Evolutionary conservation across 23 red algal species (phyloP).

Genomic region (Gracilaria gracilis): DNA sequence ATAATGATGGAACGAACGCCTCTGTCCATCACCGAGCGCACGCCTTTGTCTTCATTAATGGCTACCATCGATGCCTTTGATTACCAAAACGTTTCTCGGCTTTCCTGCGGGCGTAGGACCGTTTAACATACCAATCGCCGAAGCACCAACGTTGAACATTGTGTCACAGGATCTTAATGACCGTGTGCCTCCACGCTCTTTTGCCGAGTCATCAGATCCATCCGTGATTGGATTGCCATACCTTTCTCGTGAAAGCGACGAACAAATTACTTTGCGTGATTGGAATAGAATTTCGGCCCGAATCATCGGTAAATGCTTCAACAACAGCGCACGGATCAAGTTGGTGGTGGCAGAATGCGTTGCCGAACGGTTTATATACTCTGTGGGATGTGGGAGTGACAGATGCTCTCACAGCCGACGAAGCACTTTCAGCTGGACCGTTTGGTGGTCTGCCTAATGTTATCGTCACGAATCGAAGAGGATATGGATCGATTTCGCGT

Average conservation of each 20-base stretch:
- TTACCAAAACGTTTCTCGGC: constrained; percentile 24
- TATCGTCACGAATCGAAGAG: background rate
- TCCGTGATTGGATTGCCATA: constrained; percentile 5
- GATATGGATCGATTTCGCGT: background rate
- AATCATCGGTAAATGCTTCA: background rate
- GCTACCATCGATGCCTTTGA: constrained; percentile 27
- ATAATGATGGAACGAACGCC: background rate
- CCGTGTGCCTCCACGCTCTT: background rate
- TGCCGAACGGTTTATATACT: constrained; percentile 26
- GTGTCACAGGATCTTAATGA: constrained; percentile 13
- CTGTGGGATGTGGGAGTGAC: constrained; percentile 44
- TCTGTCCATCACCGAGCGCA: constrained; percentile 17
- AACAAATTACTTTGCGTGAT: constrained; percentile 2
- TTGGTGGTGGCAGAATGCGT: background rate
- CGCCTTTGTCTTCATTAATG: constrained; percentile 7
- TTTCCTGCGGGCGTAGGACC: constrained; percentile 30
- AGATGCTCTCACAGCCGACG: constrained; percentile 25
- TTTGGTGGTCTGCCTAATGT: constrained; percentile 49
- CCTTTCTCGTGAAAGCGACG: background rate
- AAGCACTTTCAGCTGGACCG: constrained; percentile 27
- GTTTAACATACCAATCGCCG: constrained; percentile 32
- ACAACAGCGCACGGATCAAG: background rate
- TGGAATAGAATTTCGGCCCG: constrained; percentile 26
- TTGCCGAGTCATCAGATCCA: constrained; percentile 6
- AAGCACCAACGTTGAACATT: background rate